Base-by-base conservation (phyloP, 768 basidiomycete genomes). In the Lentinula sp. region DNA sequence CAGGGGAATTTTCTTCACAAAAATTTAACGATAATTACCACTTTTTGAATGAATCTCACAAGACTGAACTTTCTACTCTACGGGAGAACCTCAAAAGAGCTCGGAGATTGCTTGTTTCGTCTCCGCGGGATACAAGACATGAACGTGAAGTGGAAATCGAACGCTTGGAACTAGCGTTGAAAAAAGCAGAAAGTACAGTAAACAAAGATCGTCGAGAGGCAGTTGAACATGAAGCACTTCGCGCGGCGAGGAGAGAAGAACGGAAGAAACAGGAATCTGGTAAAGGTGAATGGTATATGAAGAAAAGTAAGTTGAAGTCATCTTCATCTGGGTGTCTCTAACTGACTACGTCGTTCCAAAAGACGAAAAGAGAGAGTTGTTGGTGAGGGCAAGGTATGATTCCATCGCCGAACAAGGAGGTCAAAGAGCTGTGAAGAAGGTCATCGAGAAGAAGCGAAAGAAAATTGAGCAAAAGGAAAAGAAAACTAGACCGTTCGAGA, bases 381-480 rank as follows among this genome's bases (percentile, higher is more conserved):
- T 96, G 0, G 73, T 85, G 60, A 84, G 86, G 58, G 90, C 93
- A 15, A 82, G 87, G 61, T 92, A 90, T 70, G 88, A 94, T 28
- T 88, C 88, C 6, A 79, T 95, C 46, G 87, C 89, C 4, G 80
- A 81, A 16, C 77, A 82, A 60, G 94, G 93, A 4, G 94, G 95
- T 7, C 85, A 84, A 64, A 74, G 79, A 3, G 92, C 93, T 0
- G 90, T 95, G 57, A 91, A 89, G 70, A 94, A 89, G 73, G 91
- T 85, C 5, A 85, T 96, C 33, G 91, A 91, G 66, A 95, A 91
- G 81, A 94, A 86, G 72, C 86, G 91, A 73, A 91, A 85, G 72
- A 96, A 95, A 78, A 76, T 88, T 18, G 81, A 81, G 55, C 91
- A 93, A 72, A 94, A 90, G 72, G 95, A 96, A 78, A 96, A 95